These are phyloP conservation scores for Castanea sativa DNA, from an alignment of 306 rosid species.

Conservation along the genomic window DNA sequence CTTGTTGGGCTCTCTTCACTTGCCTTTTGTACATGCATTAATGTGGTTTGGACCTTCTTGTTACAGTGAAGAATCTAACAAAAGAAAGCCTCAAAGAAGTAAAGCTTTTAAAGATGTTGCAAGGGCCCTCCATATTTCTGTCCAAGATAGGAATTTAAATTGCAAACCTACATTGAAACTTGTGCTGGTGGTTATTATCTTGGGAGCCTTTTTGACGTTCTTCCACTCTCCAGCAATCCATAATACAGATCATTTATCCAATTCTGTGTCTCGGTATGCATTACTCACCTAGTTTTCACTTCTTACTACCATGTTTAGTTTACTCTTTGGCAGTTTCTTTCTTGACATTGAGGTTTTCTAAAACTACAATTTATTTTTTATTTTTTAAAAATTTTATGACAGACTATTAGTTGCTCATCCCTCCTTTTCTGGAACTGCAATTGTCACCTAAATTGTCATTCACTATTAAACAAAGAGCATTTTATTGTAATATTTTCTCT, in stretches of 20 bases:
- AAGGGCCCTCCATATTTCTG: conserved; percentile 36
- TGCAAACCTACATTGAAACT: conserved; percentile 69
- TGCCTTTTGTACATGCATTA: not conserved
- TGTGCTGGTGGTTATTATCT: conserved; percentile 50
- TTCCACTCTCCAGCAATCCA: conserved; percentile 68
- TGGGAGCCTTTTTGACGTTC: conserved; percentile 66
- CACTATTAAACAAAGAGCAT: conserved; percentile 1
- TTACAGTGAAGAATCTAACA: conserved; percentile 70
- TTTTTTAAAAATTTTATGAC: not conserved
- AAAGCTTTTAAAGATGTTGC: conserved; percentile 66
- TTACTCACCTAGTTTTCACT: conserved; percentile 9
- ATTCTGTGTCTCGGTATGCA: conserved; percentile 54
- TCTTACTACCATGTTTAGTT: not conserved
- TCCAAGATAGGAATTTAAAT: conserved; percentile 41
- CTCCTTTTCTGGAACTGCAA: conserved; percentile 7
- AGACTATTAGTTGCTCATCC: not conserved
- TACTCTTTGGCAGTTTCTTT: not conserved
- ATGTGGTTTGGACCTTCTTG: conserved; percentile 18
- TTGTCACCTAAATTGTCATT: not conserved
- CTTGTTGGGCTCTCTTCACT: conserved; percentile 16
- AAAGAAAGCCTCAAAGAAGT: conserved; percentile 65
- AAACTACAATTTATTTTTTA: not conserved
- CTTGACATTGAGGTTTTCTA: conserved; percentile 4
- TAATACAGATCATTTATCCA: conserved; percentile 57
- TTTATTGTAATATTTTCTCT: conserved; percentile 12